Evolutionary conservation across 345 rosid species (phyloP), one percentile per base, ranked within the genome.

Genomic region (Populus simonii): DNA sequence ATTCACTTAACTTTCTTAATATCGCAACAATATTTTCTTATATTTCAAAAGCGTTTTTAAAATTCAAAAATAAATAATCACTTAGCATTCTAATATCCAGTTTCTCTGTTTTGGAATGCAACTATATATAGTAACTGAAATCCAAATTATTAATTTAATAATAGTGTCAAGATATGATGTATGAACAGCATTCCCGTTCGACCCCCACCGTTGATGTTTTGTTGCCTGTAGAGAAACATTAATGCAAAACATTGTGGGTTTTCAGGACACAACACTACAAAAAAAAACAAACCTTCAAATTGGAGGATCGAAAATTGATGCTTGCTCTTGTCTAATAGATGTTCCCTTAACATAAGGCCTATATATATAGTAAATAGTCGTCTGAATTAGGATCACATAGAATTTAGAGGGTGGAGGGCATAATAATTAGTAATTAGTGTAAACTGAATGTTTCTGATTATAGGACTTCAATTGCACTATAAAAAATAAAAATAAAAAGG

Each of bases 211-310:
- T 63, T 55, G 79, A 79, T 78, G 68, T 68, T 55, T 61, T 74
- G 86, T 70, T 86, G 70, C 86, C 43, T 10, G 22, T 55, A 6
- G 39, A 78, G 86, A 85, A 82, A 84, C 83, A 84, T 22, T 76
- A 76, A 73, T 18, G 57, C 38, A 72, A 59, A 71, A 78, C 57
- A 68, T 80, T 74, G 84, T 82, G 84, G 79, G 79, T 68, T 80
- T 76, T 79, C 61, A 71, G 83, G 78, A 82, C 80, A 83, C 73
- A 67, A 38, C 38, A 65, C 31, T 20, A 51, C 45, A 29, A 17
- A 38, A 39, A 55, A 8, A 36, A 5, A 65, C 35, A 35, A 45
- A 51, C 33, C 51, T 47, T 47, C 51, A 69, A 78, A 55, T 51
- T 38, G 76, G 29, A 51, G 51, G 55, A 71, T 75, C 47, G 45